phyloP scores from a whole-genome alignment of 768 basidiomycete genomes.

The Kwoniella botswanensis region DNA sequence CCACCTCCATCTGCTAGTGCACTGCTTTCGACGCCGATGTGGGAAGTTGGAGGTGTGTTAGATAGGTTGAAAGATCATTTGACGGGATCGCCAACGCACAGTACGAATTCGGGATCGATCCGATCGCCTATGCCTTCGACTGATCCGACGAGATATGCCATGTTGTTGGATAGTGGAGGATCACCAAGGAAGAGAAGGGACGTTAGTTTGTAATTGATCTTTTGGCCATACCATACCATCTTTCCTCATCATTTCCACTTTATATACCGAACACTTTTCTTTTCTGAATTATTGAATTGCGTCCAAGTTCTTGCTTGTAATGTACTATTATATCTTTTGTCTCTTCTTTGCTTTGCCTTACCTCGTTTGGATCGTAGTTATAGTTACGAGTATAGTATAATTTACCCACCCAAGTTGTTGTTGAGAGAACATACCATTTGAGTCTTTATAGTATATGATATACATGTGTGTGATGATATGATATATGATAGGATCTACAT shows the following conservation, averaged over 20 bases:
- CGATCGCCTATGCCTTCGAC: conserved; percentile 34
- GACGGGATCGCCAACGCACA: conserved; percentile 30
- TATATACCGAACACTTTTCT: background rate
- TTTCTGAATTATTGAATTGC: background rate
- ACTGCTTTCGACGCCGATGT: conserved; percentile 34
- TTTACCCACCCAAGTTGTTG: background rate
- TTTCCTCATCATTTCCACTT: background rate
- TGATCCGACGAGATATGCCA: conserved; percentile 34
- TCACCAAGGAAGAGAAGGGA: conserved; percentile 30
- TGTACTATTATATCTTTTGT: background rate
- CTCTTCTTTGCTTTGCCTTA: background rate
- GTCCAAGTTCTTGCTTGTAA: too few relatives aligned
- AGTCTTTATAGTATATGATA: background rate
- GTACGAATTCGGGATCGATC: conserved; percentile 4
- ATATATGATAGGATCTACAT: background rate
- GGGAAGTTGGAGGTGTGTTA: conserved; percentile 35
- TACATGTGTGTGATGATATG: background rate
- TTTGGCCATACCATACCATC: background rate
- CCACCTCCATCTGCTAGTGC: conserved; percentile 30
- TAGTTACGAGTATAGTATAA: background rate
- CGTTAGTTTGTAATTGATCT: conserved; percentile 15
- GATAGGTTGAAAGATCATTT: conserved; percentile 32
- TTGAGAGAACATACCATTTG: background rate
- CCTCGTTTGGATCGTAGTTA: too few relatives aligned
- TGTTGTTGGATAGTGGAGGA: conserved; percentile 32